phyloP scores from a whole-genome alignment of 768 basidiomycete species.

The Lentinula lateritia region DNA sequence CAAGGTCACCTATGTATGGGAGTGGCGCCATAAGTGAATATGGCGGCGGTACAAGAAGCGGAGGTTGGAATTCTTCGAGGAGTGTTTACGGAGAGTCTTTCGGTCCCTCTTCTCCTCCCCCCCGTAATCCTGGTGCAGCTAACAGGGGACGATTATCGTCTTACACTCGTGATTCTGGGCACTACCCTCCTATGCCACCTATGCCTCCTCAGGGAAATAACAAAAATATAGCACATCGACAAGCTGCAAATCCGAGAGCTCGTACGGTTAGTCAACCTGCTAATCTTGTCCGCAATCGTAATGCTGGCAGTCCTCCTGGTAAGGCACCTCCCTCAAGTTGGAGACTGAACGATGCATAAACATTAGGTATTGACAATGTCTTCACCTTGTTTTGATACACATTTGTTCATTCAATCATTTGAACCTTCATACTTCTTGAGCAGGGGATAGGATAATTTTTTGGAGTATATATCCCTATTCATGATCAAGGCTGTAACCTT shows the following conservation, averaged over 20 bases:
- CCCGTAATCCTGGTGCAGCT: not conserved
- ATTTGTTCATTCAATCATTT: not conserved
- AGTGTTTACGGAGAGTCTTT: conserved; percentile 71
- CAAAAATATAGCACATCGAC: not conserved
- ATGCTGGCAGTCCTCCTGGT: conserved; percentile 19
- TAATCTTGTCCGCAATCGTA: conserved; percentile 18
- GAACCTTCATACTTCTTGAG: not conserved
- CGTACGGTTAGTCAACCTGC: conserved; percentile 44
- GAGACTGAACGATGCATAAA: conserved; percentile 28
- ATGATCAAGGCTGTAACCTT: not conserved
- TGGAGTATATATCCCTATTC: not conserved
- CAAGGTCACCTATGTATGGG: conserved; percentile 52
- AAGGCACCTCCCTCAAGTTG: conserved; percentile 59
- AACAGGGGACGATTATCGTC: conserved; percentile 11
- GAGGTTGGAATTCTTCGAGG: conserved; percentile 49
- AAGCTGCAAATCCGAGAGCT: conserved; percentile 6
- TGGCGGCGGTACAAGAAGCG: conserved; percentile 44
- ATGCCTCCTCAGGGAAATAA: conserved; percentile 18
- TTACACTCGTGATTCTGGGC: conserved; percentile 30
- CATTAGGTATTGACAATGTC: not conserved
- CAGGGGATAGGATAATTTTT: not conserved
- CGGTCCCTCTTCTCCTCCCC: conserved; percentile 27
- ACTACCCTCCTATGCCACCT: conserved; percentile 36
- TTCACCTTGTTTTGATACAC: not conserved
- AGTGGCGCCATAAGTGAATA: conserved; percentile 59